These are phyloP conservation scores for Phenoliferia sp. DNA, from an alignment of 1,284 basidiomycete species.

Conservation along the genomic window DNA sequence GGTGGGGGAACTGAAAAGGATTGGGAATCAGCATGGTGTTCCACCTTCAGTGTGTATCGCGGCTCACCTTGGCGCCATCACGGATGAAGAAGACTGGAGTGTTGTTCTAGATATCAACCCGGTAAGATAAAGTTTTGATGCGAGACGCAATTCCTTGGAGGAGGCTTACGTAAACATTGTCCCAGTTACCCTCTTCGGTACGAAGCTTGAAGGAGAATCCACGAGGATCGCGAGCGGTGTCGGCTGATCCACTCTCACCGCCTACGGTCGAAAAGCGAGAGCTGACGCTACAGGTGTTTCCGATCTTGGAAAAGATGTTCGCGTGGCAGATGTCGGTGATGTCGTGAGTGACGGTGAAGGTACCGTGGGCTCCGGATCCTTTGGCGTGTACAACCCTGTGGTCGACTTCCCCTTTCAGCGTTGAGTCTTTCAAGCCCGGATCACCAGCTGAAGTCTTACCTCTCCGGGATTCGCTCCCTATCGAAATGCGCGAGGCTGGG, in stretches of 20 bases:
- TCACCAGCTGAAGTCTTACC: no score
- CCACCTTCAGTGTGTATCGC: no score
- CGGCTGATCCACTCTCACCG: constrained; percentile 77
- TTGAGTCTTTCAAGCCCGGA: constrained; percentile 49
- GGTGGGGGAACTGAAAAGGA: constrained; percentile 58
- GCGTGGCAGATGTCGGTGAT: constrained; percentile 74
- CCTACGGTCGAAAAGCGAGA: constrained; percentile 69
- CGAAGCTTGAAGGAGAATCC: constrained; percentile 88
- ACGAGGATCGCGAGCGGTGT: constrained; percentile 86
- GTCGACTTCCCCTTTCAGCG: no score
- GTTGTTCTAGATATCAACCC: constrained; percentile 68
- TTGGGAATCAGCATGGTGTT: no score
- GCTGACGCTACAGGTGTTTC: constrained; percentile 65
- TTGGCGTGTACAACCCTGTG: constrained; percentile 86
- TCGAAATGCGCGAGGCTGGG: constrained; percentile 1
- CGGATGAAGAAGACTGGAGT: constrained; percentile 74
- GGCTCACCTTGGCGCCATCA: constrained; percentile 48
- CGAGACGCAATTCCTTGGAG: not conserved
- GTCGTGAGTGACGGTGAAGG: constrained; percentile 64
- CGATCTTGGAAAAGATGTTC: constrained; percentile 64
- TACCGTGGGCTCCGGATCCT: constrained; percentile 85
- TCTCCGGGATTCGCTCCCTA: constrained; percentile 83
- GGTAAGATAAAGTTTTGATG: constrained; percentile 9
- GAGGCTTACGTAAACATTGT: constrained; percentile 59
- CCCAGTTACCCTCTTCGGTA: constrained; percentile 83